Evolutionary conservation across 352 stramenopile genomes (phyloP).

Genomic region (Pythium phragmitis): DNA sequence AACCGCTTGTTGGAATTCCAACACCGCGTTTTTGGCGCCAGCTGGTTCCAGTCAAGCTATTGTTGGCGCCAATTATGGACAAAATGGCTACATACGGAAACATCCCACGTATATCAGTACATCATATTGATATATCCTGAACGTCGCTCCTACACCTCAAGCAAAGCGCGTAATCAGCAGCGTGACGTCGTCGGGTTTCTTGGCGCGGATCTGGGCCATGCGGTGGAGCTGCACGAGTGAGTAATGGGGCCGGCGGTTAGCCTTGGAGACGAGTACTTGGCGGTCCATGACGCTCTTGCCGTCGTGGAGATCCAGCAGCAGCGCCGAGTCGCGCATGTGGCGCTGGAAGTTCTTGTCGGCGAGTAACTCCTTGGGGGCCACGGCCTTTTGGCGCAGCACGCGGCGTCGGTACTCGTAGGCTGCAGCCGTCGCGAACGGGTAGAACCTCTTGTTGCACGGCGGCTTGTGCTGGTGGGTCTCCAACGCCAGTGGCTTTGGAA

Average conservation of each 20-base stretch:
- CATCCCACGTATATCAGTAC: slow-evolving; percentile 5
- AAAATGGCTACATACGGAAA: slow-evolving; percentile 16
- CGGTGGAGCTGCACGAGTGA: slow-evolving; percentile 62
- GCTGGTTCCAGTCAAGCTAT: not conserved
- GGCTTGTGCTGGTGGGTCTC: slow-evolving; percentile 10
- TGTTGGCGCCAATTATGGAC: not conserved
- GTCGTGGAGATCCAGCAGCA: slow-evolving; percentile 52
- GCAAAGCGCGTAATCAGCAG: slow-evolving; percentile 62
- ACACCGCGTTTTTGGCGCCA: slow-evolving; percentile 10
- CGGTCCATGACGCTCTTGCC: slow-evolving; percentile 51
- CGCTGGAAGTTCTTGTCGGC: slow-evolving; percentile 41
- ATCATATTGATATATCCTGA: not conserved
- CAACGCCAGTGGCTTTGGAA: not conserved
- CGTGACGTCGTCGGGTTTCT: slow-evolving; percentile 82
- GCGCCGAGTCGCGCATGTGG: slow-evolving; percentile 46
- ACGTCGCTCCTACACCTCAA: not conserved
- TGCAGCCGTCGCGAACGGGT: slow-evolving; percentile 67
- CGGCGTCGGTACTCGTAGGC: slow-evolving; percentile 61
- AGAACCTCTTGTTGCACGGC: slow-evolving; percentile 31
- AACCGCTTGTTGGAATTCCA: slow-evolving; percentile 7
- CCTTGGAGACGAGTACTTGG: slow-evolving; percentile 50
- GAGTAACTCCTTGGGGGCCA: slow-evolving; percentile 13
- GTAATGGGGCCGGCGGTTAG: slow-evolving; percentile 67
- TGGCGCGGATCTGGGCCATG: slow-evolving; percentile 73
- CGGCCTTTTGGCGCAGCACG: slow-evolving; percentile 30